phyloP scores from a whole-genome alignment of 305 asterid genomes.

The Euphrasia arctica region DNA sequence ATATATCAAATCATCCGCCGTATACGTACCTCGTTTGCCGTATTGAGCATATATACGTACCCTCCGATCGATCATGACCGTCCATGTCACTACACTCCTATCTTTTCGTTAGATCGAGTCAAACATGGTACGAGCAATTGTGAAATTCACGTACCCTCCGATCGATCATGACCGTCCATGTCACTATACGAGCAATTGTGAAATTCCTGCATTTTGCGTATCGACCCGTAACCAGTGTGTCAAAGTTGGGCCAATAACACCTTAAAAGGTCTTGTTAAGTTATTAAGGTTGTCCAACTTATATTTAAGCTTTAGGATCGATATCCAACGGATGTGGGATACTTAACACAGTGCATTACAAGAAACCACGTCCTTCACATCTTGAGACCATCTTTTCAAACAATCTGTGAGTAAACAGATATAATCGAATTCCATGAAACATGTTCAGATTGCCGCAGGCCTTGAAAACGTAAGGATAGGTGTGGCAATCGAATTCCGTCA shows the following conservation, averaged over 20 bases:
- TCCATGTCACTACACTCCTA: conserved; percentile 88
- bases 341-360: too few species aligned
- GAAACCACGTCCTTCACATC: conserved; percentile 15
- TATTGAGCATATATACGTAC: conserved; percentile 51
- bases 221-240: conserved; percentile 32
- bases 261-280: too few species aligned
- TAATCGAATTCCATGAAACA: conserved; percentile 74
- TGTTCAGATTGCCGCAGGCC: conserved; percentile 66
- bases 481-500: conserved; percentile 56
- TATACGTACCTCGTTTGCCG: conserved; percentile 25
- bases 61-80: conserved; percentile 90
- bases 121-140: conserved; percentile 49
- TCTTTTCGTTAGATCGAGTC: conserved; percentile 42
- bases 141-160: conserved; percentile 60
- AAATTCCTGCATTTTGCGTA: conserved; percentile 60
- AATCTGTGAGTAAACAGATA: conserved; percentile 45
- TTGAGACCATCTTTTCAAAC: conserved; percentile 51
- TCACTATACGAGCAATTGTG: conserved; percentile 52
- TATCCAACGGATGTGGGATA: too few species aligned
- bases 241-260: too few species aligned
- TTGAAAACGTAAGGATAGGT: conserved; percentile 68
- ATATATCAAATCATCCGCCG: conserved; percentile 43
- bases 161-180: conserved; percentile 93
- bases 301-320: too few species aligned
- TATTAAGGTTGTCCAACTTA: too few species aligned